These are phyloP conservation scores for Cladorrhinum sp. DNA, from an alignment of 2,329 filamentous ascomycete genomes.

Conservation along the genomic window DNA sequence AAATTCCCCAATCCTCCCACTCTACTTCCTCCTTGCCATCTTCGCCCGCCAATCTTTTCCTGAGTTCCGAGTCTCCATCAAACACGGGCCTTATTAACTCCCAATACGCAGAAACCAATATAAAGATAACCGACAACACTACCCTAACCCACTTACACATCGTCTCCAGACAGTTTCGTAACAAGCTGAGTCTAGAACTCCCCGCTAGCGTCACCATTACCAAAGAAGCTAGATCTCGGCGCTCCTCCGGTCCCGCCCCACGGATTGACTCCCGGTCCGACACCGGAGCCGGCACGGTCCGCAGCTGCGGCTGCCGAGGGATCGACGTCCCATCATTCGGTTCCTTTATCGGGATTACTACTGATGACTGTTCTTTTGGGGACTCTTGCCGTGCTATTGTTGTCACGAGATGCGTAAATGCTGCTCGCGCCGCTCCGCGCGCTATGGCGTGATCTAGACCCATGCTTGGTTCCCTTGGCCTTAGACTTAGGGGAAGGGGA, in stretches of 20 bases:
- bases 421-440: constrained; percentile 28
- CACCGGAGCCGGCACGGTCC: constrained; percentile 12
- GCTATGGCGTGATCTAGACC: constrained; percentile 24
- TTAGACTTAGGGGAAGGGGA: neutral
- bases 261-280: constrained; percentile 9
- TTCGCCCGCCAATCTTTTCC: constrained; percentile 26
- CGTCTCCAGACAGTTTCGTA: neutral
- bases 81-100: constrained; percentile 39
- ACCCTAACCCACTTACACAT: constrained; percentile 13
- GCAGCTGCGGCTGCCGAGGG: neutral
- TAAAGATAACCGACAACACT: neutral
- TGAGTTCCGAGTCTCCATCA: constrained; percentile 36
- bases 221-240: constrained; percentile 1
- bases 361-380: neutral
- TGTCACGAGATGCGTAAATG: constrained; percentile 20
- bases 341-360: neutral
- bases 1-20: constrained; percentile 28
- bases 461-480: neutral
- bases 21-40: constrained; percentile 23
- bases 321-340: neutral
- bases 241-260: constrained; percentile 13
- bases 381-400: neutral
- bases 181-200: neutral
- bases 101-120: constrained; percentile 33
- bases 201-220: neutral